Conservation (phyloP, 371 early-diverging fungal genomes). For the Mortierella sp. region DNA sequence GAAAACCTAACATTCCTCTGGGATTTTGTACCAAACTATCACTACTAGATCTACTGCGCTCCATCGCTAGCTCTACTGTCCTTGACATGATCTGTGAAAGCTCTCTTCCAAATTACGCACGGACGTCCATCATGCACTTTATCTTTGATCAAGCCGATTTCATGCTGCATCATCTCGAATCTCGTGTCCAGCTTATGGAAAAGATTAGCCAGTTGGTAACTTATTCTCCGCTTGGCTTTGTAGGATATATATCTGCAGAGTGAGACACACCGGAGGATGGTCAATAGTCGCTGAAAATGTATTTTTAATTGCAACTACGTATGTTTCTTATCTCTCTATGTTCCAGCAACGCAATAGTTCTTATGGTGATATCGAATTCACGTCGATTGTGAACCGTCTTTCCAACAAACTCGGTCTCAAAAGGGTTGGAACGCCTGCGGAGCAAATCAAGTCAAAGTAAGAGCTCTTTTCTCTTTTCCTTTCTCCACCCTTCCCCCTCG, state of each 20-base stretch:
- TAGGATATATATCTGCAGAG: not conserved
- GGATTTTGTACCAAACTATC: not conserved
- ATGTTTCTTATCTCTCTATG: not conserved
- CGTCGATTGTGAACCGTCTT: constrained; percentile 15
- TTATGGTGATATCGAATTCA: constrained; percentile 33
- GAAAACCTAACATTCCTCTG: too few species aligned
- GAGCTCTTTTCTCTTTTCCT: not conserved
- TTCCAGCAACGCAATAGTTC: constrained; percentile 20
- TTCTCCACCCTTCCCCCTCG: not conserved
- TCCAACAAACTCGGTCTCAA: constrained; percentile 20
- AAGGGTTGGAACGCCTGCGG: constrained; percentile 3
- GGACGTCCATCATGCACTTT: constrained; percentile 22
- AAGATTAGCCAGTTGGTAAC: constrained; percentile 22
- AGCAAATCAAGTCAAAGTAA: constrained; percentile 30
- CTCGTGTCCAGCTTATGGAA: constrained; percentile 23
- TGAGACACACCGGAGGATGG: too few species aligned
- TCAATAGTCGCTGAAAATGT: too few species aligned
- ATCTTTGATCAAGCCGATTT: constrained; percentile 40
- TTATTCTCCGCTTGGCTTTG: not conserved
- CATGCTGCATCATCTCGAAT: constrained; percentile 39
- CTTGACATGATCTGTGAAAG: constrained; percentile 16
- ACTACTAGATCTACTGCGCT: constrained; percentile 33
- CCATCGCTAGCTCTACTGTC: constrained; percentile 12
- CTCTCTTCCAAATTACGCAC: constrained; percentile 19
- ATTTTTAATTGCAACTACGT: too few species aligned